These are phyloP conservation scores for Luvunga scandens DNA, from an alignment of 345 rosid genomes.

Conservation along the genomic window DNA sequence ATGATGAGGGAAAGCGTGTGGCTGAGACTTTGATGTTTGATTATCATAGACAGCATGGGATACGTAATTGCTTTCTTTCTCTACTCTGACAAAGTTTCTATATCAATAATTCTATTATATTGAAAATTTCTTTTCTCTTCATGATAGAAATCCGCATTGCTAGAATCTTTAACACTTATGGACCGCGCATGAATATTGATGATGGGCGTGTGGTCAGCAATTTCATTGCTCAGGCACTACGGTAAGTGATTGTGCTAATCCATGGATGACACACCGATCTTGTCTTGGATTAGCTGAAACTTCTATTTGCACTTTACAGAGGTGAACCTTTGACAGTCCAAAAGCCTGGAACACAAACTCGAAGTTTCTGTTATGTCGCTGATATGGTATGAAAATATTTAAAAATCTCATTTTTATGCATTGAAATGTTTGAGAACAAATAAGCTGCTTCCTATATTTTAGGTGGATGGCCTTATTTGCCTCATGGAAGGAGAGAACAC, in stretches of 20 bases:
- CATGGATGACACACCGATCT: neutral
- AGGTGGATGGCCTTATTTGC: conserved; percentile 94
- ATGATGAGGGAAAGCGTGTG: conserved; percentile 97
- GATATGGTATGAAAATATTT: conserved; percentile 61
- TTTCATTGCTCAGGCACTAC: conserved; percentile 96
- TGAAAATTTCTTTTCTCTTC: conserved; percentile 12
- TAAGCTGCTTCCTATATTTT: neutral
- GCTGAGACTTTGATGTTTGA: conserved; percentile 98
- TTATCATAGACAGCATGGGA: conserved; percentile 96
- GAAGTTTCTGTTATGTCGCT: conserved; percentile 95
- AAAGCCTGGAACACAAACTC: conserved; percentile 93
- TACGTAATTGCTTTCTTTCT: conserved; percentile 45
- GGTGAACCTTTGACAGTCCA: conserved; percentile 93
- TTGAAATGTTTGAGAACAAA: neutral
- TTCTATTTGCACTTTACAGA: conserved; percentile 34
- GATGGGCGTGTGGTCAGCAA: conserved; percentile 99
- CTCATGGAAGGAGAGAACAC: conserved; percentile 97
- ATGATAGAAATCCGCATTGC: conserved; percentile 87
- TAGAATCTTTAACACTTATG: conserved; percentile 96
- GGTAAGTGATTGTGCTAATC: conserved; percentile 39
- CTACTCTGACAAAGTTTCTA: neutral
- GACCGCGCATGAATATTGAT: conserved; percentile 98
- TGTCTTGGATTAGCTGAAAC: neutral
- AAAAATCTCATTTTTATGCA: neutral
- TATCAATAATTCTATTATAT: neutral